Evolutionary conservation across 768 basidiomycete genomes (phyloP), one percentile per base, ranked within the genome.

Genomic region (Gloeopeniophorella convolvens): DNA sequence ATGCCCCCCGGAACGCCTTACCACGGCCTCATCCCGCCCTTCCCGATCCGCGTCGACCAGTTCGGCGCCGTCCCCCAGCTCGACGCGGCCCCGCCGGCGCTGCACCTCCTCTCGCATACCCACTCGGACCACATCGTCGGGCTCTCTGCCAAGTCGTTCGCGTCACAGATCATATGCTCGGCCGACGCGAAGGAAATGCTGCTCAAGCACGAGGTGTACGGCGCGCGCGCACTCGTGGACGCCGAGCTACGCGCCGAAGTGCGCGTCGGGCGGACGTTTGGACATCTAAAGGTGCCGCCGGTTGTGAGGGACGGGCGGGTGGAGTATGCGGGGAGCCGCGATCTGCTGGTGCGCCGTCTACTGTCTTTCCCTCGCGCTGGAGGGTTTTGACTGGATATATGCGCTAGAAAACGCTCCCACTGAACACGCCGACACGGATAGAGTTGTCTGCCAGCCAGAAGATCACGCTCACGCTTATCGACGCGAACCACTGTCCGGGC

Each of bases 401-500:
- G 15, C 20, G 41, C 10, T 60, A 89, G 87, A 74, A 70, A 59
- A 58, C 77, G 1, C 58, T 87, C 36, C 77, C 80, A 0, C 60
- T 87, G 45, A 73, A 90, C 50, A 74, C 73, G 3, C 89, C 91
- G 0, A 85, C 79, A 0, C 50, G 62, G 27, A 71, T 83, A 26
- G 77, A 82, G 30, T 63, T 94, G 15, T 75, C 72, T 4, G 68
- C 74, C 20, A 68, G 69, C 7, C 77, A 83, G 57, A 65, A 62
- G 3, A 83, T 95, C 9, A 81, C 74, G 0, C 74, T 96, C 49
- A 94, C 91, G 0, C 73, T 87, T 9, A 65, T 96, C 7, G 89
- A 94, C 60, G 94, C 94, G 0, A 96, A 96, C 61, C 94, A 97
- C 64, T 96, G 93, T 63, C 94, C 91, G 10, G 94, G 94, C 0